phyloP scores from a whole-genome alignment of 73 alveolate species.

The Paramecium sonneborni region DNA sequence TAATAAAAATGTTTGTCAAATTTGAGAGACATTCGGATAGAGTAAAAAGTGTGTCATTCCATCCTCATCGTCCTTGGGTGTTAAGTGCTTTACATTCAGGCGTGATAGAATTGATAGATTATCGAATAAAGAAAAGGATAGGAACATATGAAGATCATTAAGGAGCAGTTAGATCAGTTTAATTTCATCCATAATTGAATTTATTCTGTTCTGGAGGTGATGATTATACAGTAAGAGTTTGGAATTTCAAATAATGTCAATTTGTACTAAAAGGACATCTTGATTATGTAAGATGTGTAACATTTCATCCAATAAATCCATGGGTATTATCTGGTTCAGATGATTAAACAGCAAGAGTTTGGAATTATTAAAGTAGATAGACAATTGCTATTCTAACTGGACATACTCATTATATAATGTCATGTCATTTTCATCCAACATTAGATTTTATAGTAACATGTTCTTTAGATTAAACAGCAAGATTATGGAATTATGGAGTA shows the following conservation, averaged over 20 bases:
- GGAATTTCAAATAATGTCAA: constrained; percentile 77
- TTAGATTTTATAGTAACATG: constrained; percentile 96
- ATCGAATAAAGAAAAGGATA: constrained; percentile 72
- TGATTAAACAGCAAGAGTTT: constrained; percentile 84
- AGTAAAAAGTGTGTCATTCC: constrained; percentile 97
- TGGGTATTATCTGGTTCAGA: constrained; percentile 97
- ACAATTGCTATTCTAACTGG: constrained; percentile 93
- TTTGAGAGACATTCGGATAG: constrained; percentile 95
- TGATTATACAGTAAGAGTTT: constrained; percentile 95
- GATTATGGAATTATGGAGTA: constrained; percentile 84
- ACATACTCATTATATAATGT: constrained; percentile 98
- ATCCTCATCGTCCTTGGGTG: constrained; percentile 97
- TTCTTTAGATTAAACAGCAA: constrained; percentile 94
- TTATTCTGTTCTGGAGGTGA: constrained; percentile 98
- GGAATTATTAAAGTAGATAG: constrained; percentile 97
- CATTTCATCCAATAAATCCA: constrained; percentile 97
- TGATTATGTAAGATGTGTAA: constrained; percentile 97
- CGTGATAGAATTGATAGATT: constrained; percentile 95
- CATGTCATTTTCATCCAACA: constrained; percentile 96
- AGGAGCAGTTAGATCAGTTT: constrained; percentile 71
- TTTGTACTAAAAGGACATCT: constrained; percentile 92
- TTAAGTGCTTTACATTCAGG: constrained; percentile 88
- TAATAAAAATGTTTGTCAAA: constrained; percentile 72
- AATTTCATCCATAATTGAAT: constrained; percentile 86
- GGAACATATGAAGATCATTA: constrained; percentile 87